phyloP scores from a whole-genome alignment of 2,329 filamentous ascomycete genomes.

The Exophiala calicioides region DNA sequence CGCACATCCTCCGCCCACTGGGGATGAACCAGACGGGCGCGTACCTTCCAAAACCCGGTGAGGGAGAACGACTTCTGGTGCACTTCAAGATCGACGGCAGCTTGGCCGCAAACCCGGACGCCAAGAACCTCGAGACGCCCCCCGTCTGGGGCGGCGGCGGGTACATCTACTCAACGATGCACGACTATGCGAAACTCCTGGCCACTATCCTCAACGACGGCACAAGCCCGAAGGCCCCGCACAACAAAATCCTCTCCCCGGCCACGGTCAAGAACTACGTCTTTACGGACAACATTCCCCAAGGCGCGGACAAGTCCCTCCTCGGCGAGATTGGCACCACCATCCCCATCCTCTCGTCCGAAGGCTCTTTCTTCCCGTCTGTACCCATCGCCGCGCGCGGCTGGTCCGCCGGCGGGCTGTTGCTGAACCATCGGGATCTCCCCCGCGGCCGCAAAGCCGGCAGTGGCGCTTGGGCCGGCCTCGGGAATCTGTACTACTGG shows the following conservation, averaged over 20 bases:
- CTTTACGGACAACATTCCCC: conserved; percentile 24
- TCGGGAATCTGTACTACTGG: conserved; percentile 30
- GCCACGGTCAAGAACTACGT: conserved; percentile 24
- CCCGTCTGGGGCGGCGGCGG: conserved; percentile 21
- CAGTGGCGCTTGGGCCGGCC: conserved; percentile 26
- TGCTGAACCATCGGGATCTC: conserved; percentile 26
- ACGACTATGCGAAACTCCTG: conserved; percentile 26
- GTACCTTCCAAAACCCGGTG: background rate
- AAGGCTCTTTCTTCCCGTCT: conserved; percentile 21
- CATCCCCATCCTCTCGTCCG: conserved; percentile 11
- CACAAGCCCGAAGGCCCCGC: conserved; percentile 18
- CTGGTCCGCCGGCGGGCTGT: conserved; percentile 24
- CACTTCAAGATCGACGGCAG: conserved; percentile 75
- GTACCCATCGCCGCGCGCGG: conserved; percentile 11
- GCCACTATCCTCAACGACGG: conserved; percentile 24
- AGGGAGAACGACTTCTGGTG: conserved; percentile 69
- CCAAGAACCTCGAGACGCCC: conserved; percentile 1
- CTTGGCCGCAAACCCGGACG: conserved; percentile 10
- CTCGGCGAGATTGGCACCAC: conserved; percentile 14
- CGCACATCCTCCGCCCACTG: conserved; percentile 50
- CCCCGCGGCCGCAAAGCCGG: conserved; percentile 20
- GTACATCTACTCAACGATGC: conserved; percentile 23
- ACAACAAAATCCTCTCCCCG: conserved; percentile 23
- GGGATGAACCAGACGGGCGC: conserved; percentile 34
- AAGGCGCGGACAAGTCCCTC: conserved; percentile 10